Percentiles rank a stretch among this genome's conserved stretches.
Conservation (phyloP, 306 rosid genomes). For the Cucurbita moschata region DNA sequence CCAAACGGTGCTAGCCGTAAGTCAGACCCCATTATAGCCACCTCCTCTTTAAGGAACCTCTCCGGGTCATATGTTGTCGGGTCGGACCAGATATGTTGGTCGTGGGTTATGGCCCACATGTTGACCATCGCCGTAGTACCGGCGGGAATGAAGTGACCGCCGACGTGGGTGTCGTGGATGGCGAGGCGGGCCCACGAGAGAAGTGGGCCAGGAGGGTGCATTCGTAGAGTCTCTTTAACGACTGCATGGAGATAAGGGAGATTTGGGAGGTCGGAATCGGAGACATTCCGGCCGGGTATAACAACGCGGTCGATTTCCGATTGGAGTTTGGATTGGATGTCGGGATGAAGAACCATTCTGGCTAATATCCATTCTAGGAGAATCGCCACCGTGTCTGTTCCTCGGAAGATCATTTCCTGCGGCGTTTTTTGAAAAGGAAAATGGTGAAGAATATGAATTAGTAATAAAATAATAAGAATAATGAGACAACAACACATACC, state of each 20-base stretch:
- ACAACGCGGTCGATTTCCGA: constrained; percentile 26
- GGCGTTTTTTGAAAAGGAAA: not conserved
- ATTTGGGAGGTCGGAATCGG: constrained; percentile 39
- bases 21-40: constrained; percentile 47
- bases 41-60: constrained; percentile 23
- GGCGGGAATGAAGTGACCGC: constrained; percentile 30
- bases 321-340: constrained; percentile 49
- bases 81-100: constrained; percentile 29
- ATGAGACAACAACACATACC: constrained; percentile 22
- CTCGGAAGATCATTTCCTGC: constrained; percentile 83
- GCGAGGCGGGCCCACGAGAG: constrained; percentile 83
- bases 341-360: constrained; percentile 70
- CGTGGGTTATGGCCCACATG: constrained; percentile 74
- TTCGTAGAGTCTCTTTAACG: constrained; percentile 52
- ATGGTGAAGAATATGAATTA: not conserved
- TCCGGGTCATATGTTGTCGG: constrained; percentile 41
- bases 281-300: not conserved
- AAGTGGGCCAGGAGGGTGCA: constrained; percentile 77
- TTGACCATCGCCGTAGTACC: constrained; percentile 76
- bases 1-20: constrained; percentile 71
- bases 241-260: constrained; percentile 47
- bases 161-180: constrained; percentile 37
- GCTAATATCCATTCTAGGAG: constrained; percentile 80
- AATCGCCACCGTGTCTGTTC: constrained; percentile 80
- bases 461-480: not conserved